A percentile compares a stretch with the other conserved stretches of the same genome.
Conservation (phyloP, 2,329 filamentous ascomycete genomes). For the Coniochaeta sp. region DNA sequence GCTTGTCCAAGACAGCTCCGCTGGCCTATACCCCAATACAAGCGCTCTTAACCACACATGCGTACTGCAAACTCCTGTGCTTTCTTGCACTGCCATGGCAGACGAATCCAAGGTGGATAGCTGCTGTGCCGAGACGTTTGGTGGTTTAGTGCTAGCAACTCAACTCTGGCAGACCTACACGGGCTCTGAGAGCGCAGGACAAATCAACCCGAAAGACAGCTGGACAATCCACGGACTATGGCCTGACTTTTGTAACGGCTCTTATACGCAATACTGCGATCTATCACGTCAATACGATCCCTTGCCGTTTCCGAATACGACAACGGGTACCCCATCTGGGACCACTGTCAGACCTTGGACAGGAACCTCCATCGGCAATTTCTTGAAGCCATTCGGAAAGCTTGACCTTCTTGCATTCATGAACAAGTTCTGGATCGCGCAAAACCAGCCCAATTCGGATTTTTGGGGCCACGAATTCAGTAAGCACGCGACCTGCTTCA, state of each 20-base stretch:
- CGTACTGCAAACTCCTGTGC: conserved; percentile 14
- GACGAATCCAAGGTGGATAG: conserved; percentile 41
- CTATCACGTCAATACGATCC: conserved; percentile 58
- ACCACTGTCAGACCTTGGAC: conserved; percentile 48
- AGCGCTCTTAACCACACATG: neutral
- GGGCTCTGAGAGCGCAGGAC: conserved; percentile 47
- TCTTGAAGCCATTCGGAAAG: conserved; percentile 49
- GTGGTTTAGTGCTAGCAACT: conserved; percentile 50
- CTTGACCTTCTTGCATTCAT: conserved; percentile 56
- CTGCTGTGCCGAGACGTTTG: conserved; percentile 59
- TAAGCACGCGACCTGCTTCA: conserved; percentile 63
- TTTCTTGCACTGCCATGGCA: conserved; percentile 43
- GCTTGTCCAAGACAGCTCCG: neutral
- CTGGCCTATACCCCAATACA: neutral
- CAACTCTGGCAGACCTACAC: conserved; percentile 62
- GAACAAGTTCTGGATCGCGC: conserved; percentile 58
- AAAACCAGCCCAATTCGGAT: conserved; percentile 44
- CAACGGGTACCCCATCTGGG: conserved; percentile 44
- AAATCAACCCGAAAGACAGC: conserved; percentile 46
- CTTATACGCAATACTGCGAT: conserved; percentile 62
- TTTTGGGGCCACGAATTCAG: conserved; percentile 63
- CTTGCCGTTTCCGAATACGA: conserved; percentile 53
- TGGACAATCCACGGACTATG: conserved; percentile 57
- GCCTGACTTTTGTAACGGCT: conserved; percentile 45
- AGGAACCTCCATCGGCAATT: conserved; percentile 49